Evolutionary conservation across 371 early-diverging fungal genomes (phyloP), one percentile per base, ranked within the genome.

Genomic region (Batkoa obscura): DNA sequence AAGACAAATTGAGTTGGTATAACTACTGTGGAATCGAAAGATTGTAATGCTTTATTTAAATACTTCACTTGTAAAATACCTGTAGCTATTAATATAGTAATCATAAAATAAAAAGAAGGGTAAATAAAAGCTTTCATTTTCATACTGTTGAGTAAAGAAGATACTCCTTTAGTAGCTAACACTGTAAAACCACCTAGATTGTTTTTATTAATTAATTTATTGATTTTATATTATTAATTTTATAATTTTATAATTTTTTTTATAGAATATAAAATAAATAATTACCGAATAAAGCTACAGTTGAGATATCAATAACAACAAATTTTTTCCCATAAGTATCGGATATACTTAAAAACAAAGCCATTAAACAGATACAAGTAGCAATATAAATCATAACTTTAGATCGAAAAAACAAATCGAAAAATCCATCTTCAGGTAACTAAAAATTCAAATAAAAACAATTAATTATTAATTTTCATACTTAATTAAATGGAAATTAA

Each of bases 1-100:
- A 83, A 64, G 1, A 86, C 85, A 64, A 83, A 86, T 59, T 86
- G 84, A 1, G 84, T 86, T 0, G 85, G 85, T 42, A 86, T 83
- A 5, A 84, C 84, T 67, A 73, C 80, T 0, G 83, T 82, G 0
- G 83, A 78, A 50, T 82, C 81, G 51, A 82, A 82, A 13, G 72
- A 67, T 53, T 73, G 78, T 15, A 85, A 68, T 1, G 86, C 76
- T 50, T 73, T 74, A 69, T 85, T 85, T 35, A 85, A 64, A 55
- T 75, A 83, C 56, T 74, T 75, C 64, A 85, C 79, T 62, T 85
- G 86, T 23, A 82, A 42, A 33, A 85, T 68, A 1, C 79, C 84
- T 1, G 83, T 85, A 1, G 68, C 61, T 1, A 81, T 69, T 53
- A 84, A 60, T 0, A 78, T 70, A 55, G 77, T 62, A 1, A 83